These are phyloP conservation scores for Backusella parvicylindrica DNA, from an alignment of 192 early-diverging fungal genomes.

Conservation along the genomic window DNA sequence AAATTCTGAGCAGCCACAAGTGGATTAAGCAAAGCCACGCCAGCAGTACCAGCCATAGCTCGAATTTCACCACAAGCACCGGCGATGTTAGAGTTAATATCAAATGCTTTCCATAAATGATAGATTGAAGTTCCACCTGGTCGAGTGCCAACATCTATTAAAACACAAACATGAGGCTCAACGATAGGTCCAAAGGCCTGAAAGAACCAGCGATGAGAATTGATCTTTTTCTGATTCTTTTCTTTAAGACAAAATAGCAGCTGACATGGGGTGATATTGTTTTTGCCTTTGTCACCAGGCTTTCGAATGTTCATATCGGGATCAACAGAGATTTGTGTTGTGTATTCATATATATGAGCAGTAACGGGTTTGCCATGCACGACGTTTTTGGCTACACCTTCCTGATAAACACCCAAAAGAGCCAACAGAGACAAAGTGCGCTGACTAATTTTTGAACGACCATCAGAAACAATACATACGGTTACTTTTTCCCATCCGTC, in stretches of 20 bases:
- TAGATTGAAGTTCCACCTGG: slow-evolving; percentile 68
- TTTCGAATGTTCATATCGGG: slow-evolving; percentile 46
- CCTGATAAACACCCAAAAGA: slow-evolving; percentile 75
- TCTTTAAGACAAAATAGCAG: slow-evolving; percentile 77
- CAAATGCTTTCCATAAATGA: slow-evolving; percentile 76
- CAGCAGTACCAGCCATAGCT: slow-evolving; percentile 56
- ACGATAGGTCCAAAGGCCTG: slow-evolving; percentile 56
- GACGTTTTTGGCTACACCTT: slow-evolving; percentile 60
- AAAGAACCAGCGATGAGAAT: slow-evolving; percentile 61
- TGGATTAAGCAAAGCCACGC: slow-evolving; percentile 61
- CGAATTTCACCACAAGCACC: slow-evolving; percentile 88
- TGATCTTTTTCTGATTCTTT: slow-evolving; percentile 64
- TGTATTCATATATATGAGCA: slow-evolving; percentile 67
- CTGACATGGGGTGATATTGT: slow-evolving; percentile 55
- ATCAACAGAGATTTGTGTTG: slow-evolving; percentile 55
- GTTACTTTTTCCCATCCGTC: slow-evolving; percentile 78
- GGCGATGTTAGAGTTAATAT: slow-evolving; percentile 63
- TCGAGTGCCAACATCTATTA: slow-evolving; percentile 76
- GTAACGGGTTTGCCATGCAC: slow-evolving; percentile 59
- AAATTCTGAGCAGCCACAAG: slow-evolving; percentile 79
- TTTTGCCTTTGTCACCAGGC: slow-evolving; percentile 35
- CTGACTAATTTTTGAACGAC: slow-evolving; percentile 62
- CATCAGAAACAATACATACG: slow-evolving; percentile 76
- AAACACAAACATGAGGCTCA: slow-evolving; percentile 54
- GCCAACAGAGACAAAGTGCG: slow-evolving; percentile 61